Conservation (phyloP, 1,284 basidiomycete species). For the Bondarzewia mesenterica region DNA sequence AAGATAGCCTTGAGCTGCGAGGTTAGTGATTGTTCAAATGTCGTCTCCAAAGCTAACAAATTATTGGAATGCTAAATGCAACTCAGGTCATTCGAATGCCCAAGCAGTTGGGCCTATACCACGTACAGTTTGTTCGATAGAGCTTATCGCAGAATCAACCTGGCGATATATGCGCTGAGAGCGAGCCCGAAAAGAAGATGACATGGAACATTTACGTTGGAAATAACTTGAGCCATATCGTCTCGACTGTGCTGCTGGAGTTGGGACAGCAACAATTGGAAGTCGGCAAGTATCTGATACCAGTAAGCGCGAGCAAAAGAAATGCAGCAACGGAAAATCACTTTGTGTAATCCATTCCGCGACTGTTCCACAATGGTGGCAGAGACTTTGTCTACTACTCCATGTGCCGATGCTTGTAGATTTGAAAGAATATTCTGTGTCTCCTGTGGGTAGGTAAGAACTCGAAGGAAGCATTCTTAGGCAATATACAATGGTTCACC, state of each 20-base stretch:
- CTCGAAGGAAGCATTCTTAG: no score
- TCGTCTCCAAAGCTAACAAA: not conserved
- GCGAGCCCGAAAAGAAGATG: not conserved
- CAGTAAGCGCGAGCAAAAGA: not conserved
- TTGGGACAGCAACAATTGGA: not conserved
- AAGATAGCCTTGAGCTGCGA: not conserved
- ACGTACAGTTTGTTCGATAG: not conserved
- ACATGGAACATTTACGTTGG: not conserved
- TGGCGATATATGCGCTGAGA: not conserved
- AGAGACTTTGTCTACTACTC: conserved; percentile 5
- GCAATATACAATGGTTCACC: conserved; percentile 17
- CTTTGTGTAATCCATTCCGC: conserved; percentile 7
- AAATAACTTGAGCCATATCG: not conserved
- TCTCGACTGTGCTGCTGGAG: not conserved
- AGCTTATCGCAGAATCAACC: not conserved
- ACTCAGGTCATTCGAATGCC: not conserved
- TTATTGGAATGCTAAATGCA: not conserved
- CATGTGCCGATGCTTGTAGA: conserved; percentile 5
- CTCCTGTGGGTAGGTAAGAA: no score
- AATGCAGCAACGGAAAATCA: not conserved
- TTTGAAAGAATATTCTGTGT: conserved; percentile 4
- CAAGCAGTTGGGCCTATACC: not conserved
- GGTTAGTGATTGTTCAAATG: not conserved
- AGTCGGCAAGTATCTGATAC: not conserved
- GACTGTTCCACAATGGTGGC: conserved; percentile 1